Conservation (phyloP, 306 rosid genomes). For the Cicer chorassanicum region DNA sequence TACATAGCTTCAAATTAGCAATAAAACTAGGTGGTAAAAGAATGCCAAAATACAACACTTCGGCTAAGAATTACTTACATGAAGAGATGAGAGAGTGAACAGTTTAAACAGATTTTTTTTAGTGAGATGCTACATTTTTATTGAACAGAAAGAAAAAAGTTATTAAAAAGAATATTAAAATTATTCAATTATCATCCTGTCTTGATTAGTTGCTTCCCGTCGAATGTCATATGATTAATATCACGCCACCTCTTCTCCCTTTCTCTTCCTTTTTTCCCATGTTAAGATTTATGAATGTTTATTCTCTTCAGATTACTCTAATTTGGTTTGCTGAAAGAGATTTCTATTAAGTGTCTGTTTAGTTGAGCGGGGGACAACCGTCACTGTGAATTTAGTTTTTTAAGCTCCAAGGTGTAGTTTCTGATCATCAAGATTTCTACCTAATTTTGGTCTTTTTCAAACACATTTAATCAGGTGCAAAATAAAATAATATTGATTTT, state of each 20-base stretch:
- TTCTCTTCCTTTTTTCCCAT: background rate
- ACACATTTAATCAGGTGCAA: background rate
- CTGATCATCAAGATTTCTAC: too few species aligned
- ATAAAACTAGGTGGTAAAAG: background rate
- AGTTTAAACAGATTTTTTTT: background rate
- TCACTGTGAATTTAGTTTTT: too few species aligned
- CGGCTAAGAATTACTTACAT: background rate
- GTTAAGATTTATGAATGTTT: constrained; percentile 26
- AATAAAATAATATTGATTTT: constrained; percentile 13
- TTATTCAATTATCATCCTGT: background rate
- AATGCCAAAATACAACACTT: background rate
- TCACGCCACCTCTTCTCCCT: background rate
- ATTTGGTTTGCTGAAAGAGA: background rate
- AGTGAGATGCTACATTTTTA: constrained; percentile 3
- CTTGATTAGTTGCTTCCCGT: background rate
- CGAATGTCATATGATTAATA: background rate
- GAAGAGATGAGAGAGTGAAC: background rate
- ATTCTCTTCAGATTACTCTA: constrained; percentile 34
- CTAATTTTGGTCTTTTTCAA: too few species aligned
- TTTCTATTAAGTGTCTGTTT: background rate
- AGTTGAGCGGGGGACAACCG: too few species aligned
- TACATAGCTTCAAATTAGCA: background rate
- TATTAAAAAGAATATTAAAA: background rate
- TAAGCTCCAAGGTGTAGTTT: too few species aligned
- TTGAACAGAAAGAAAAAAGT: background rate